Evolutionary conservation across 2,329 filamentous ascomycete genomes (phyloP), one percentile per base, ranked within the genome.

Genomic region (Aspergillus sp.): DNA sequence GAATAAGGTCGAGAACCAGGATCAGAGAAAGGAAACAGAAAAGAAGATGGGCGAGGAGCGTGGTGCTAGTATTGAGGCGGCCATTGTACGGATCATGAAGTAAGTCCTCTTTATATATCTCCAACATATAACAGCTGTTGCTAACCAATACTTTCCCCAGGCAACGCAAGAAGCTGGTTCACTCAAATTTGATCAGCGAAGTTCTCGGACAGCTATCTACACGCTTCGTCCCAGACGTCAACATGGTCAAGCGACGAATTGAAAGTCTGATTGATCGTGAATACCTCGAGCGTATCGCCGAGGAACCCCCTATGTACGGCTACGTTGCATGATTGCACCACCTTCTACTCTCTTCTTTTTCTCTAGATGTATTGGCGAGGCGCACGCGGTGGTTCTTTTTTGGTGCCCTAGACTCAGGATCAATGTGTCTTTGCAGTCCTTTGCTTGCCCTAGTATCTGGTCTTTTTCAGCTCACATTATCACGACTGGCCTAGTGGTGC

Each of bases 1-100:
- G 17, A 96, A 91, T 71, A 95, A 91, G 75, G 89, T 96, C 1
- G 93, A 98, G 75, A 91, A 86, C 52, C 79, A 83, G 52, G 78
- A 80, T 33, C 85, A 88, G 72, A 79, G 85, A 44, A 74, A 73
- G 44, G 76, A 79, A 49, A 81, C 79, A 0, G 77, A 82, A 64
- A 77, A 77, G 66, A 78, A 77, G 79, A 84, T 63, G 64, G 76
- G 77, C 39, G 78, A 82, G 13, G 79, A 80, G 59, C 74, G 80
- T 42, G 76, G 73, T 8, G 76, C 75, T n/a, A 75, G 72, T 34
- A 81, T 83, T 45, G 80, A 83, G 59, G 80, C 80, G 30, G 80
- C 80, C 15, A 69, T 83, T 57, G 80, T 83, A 17, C 73, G 80
- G 11, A 82, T 80, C 56, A 83, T 83, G 80, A 83, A 83, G 77